Evolutionary conservation across 2,329 filamentous ascomycete species (phyloP).

Genomic region (Aspergillus aculeatinus): DNA sequence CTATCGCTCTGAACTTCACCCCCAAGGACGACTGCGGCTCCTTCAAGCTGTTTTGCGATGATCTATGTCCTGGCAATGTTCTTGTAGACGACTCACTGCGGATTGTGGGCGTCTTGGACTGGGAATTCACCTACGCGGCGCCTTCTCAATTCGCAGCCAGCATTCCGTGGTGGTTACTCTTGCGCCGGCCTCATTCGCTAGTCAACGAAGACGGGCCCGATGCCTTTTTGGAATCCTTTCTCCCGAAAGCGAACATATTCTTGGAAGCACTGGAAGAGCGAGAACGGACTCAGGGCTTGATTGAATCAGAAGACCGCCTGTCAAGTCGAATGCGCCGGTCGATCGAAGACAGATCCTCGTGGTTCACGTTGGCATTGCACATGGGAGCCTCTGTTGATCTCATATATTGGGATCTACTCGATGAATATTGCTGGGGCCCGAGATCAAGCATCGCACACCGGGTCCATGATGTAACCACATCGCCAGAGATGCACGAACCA

Average conservation of each 20-base stretch:
- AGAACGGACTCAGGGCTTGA: not conserved
- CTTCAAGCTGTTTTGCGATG: slow-evolving; percentile 29
- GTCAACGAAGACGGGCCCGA: not conserved
- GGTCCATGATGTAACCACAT: not conserved
- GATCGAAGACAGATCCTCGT: not conserved
- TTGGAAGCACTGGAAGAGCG: not conserved
- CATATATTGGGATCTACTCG: slow-evolving; percentile 12
- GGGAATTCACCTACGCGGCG: slow-evolving; percentile 30
- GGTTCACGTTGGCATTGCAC: slow-evolving; percentile 9
- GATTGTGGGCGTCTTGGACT: slow-evolving; percentile 27
- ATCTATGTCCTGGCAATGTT: slow-evolving; percentile 29
- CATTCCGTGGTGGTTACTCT: slow-evolving; percentile 17
- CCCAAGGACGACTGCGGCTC: slow-evolving; percentile 12
- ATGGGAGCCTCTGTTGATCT: slow-evolving; percentile 5
- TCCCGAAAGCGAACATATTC: slow-evolving; percentile 2
- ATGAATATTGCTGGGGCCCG: slow-evolving; percentile 14
- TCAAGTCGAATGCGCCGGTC: slow-evolving; percentile 6
- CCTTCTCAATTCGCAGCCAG: slow-evolving; percentile 19
- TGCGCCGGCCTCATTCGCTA: slow-evolving; percentile 7
- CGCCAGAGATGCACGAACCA: not conserved
- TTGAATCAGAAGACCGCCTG: not conserved
- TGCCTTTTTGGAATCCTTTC: not conserved
- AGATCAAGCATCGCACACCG: not conserved
- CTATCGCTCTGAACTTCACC: slow-evolving; percentile 1
- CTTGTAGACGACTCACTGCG: slow-evolving; percentile 22